A percentile compares a stretch with the other conserved stretches of the same genome.
Conservation (phyloP, 257 asterid species). For the Penstemon davidsonii region DNA sequence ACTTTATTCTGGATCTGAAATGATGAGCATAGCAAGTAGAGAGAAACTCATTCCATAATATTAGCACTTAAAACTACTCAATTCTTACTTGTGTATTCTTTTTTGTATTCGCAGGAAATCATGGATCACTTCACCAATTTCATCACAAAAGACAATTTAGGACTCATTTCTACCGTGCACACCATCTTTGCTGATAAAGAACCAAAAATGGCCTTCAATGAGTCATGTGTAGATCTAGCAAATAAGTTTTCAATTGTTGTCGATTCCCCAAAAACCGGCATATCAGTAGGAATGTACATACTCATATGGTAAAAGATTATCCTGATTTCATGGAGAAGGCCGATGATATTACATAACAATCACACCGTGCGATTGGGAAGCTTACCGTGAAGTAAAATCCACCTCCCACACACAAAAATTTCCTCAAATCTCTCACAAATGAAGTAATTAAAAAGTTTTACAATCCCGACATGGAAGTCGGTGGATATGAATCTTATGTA, state of each 20-base stretch:
- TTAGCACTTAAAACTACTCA: no score
- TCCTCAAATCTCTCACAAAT: constrained; percentile 43
- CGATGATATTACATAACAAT: constrained; percentile 55
- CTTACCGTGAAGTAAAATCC: constrained; percentile 65
- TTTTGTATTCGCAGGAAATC: constrained; percentile 56
- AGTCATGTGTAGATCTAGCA: constrained; percentile 63
- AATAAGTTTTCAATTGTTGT: constrained; percentile 68
- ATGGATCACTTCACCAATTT: constrained; percentile 80
- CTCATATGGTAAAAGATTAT: constrained; percentile 64
- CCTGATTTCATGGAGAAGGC: constrained; percentile 96
- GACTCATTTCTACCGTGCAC: constrained; percentile 75
- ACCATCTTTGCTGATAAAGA: constrained; percentile 76
- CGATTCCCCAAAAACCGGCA: constrained; percentile 85
- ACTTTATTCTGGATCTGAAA: no score
- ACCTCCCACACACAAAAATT: constrained; percentile 41
- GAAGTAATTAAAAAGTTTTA: constrained; percentile 58
- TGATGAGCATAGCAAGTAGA: no score
- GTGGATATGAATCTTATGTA: constrained; percentile 59
- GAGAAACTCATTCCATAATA: no score
- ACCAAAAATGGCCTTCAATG: constrained; percentile 46
- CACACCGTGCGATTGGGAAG: constrained; percentile 65
- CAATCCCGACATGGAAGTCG: constrained; percentile 62
- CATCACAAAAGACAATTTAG: constrained; percentile 79
- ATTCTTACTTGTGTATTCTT: not conserved
- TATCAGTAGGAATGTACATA: constrained; percentile 74